These are phyloP conservation scores for Phaeosphaeriaceae sp. DNA, from an alignment of 2,329 filamentous ascomycete species.

Conservation along the genomic window DNA sequence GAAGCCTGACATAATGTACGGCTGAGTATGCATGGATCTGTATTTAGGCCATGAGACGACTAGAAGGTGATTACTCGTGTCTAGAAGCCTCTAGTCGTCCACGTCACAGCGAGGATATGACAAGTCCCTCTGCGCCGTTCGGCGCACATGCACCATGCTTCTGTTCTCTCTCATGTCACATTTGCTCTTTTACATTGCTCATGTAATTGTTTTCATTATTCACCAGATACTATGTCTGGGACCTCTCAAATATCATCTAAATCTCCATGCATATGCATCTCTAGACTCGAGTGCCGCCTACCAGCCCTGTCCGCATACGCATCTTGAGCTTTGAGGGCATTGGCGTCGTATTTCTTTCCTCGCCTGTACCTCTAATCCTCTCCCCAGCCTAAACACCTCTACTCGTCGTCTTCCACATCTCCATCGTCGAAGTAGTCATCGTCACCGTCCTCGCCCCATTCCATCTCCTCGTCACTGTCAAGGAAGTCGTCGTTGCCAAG, in stretches of 20 bases:
- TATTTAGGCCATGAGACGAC: too few relatives aligned
- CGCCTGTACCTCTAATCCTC: conserved; percentile 3
- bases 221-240: neutral
- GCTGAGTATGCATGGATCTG: too few relatives aligned
- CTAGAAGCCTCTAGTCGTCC: too few relatives aligned
- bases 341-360: conserved; percentile 5
- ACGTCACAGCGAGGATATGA: too few relatives aligned
- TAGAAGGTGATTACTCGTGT: too few relatives aligned
- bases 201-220: too few relatives aligned
- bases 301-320: neutral
- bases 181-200: too few relatives aligned
- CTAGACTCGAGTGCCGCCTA: neutral
- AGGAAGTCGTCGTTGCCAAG: conserved; percentile 8
- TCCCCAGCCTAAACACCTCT: neutral
- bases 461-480: conserved; percentile 16
- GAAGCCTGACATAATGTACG: too few relatives aligned
- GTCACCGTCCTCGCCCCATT: conserved; percentile 8
- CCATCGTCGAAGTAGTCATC: conserved; percentile 4
- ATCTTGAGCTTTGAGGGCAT: neutral
- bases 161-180: too few relatives aligned
- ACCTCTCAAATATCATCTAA: neutral
- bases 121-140: too few relatives aligned
- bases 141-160: too few relatives aligned
- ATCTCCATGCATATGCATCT: neutral
- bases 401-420: conserved; percentile 3